Base-by-base conservation (phyloP, 306 rosid species). In the Luffa acutangula region DNA sequence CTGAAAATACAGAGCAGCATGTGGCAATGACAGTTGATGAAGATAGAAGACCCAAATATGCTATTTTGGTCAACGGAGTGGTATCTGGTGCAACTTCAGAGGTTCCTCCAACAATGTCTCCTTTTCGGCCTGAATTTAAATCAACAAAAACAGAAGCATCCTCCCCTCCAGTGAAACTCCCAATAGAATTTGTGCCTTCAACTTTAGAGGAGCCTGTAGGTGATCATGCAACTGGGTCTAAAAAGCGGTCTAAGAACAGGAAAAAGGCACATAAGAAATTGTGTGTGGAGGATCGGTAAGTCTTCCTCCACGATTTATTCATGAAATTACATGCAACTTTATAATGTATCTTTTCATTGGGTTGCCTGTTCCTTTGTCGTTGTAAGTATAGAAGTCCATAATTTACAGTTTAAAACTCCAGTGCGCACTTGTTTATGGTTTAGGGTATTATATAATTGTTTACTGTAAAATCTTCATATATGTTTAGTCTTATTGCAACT, bases 191-290 rank as follows among this genome's bases (percentile, higher is more conserved):
- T 69, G 79, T 78, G 80, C 81, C 75, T 81, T 66, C 91, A 15
- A 62, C 11, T 31, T 76, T 17, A 41, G 67, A 31, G 36, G 82
- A 79, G 72, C 76, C 75, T 39, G 3, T 25, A 46, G 85, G 51
- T 70, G 62, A 34, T 63, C 12, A 62, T 83, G 25, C 79, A 33
- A 82, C 76, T 80, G 36, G 78, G 45, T 41, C 49, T 9, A 90
- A 85, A 78, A 90, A 57, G 84, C 77, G 90, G 3, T 81, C 80
- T 37, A 87, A 69, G 85, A 87, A 80, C 81, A 82, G 81, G 80
- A 80, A 53, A 75, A 88, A 76, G 84, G 79, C 90, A 34, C 80
- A 80, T 20, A 90, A 87, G 85, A 86, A 75, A 82, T 2, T 63
- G 54, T 85, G 80, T 34, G 7, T 9, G 62, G 83, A 79, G 52